Base-by-base conservation (phyloP, 2,329 filamentous ascomycete genomes). In the Herpotrichia juniperi region DNA sequence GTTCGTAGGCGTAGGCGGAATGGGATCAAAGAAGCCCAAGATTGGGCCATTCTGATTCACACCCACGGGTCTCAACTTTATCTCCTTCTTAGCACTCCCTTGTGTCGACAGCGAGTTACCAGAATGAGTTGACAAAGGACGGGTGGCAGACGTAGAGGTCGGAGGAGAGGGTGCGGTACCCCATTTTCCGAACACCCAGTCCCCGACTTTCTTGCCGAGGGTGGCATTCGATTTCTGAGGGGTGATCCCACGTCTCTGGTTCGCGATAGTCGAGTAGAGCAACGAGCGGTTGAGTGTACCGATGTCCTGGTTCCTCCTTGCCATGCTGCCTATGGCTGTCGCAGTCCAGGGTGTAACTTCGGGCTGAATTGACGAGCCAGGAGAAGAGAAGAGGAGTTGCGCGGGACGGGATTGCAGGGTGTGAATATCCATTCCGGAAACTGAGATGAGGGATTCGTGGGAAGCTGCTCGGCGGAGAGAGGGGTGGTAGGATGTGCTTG, bases 381-480 rank as follows among this genome's bases (percentile, higher is more conserved):
- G 46, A 2, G 79, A 77, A 14, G 76, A 76, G 49, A 77, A 78
- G 16, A 87, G 84, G 52, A 94, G 82, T 64, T 96, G 90, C 28
- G 89, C 90, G 0, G 91, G 90, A 3, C 89, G 84, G 1, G 83
- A 81, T 63, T 88, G 87, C 4, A 96, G 80, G 0, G 89, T 92
- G 70, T 96, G 92, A 44, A 96, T 96, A 68, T 97, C 93, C 71
- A 96, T 87, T 2, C 91, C 92, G 0, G 87, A 85, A 1, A 96
- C 83, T 0, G 93, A 97, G 61, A 97, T 83, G 55, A 97, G 87
- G 16, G 91, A 96, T 69, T 97, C 93, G 62, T 96, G 91, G 1
- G 93, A 96, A 1, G 86, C 69, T 2, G 86, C 81, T 26, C 88
- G 87, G 34, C 85, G 88, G 3, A 93, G 73, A 1, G 74, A 72